Evolutionary conservation across 164 flowering plant species (phyloP).

Genomic region (Liquidambar formosana): DNA sequence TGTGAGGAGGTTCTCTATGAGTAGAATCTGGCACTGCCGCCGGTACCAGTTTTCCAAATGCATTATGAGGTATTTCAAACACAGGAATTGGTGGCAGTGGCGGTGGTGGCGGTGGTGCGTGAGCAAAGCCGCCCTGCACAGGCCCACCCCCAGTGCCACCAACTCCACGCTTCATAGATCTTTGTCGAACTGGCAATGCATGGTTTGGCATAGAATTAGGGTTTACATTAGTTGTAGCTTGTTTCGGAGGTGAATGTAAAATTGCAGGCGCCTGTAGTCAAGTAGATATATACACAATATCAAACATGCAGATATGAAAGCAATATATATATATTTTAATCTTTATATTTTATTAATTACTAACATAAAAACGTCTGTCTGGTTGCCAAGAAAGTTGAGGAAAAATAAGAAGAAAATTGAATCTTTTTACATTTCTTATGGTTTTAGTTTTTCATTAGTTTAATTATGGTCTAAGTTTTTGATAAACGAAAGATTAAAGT

Average conservation of each 20-base stretch:
- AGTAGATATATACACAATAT: not conserved
- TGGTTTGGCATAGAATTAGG: slow-evolving; percentile 37
- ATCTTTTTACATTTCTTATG: no score
- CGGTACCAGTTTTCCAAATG: slow-evolving; percentile 25
- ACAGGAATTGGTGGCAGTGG: slow-evolving; percentile 35
- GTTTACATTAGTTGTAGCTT: slow-evolving; percentile 34
- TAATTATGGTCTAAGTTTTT: no score
- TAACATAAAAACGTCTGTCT: no score
- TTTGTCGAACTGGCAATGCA: slow-evolving; percentile 38
- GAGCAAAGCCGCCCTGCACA: slow-evolving; percentile 34
- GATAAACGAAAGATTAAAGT: no score
- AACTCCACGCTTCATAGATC: slow-evolving; percentile 44
- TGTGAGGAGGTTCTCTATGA: slow-evolving; percentile 37
- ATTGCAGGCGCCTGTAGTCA: slow-evolving; percentile 42
- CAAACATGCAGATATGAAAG: slow-evolving; percentile 16
- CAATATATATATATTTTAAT: no score
- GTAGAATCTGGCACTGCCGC: slow-evolving; percentile 35
- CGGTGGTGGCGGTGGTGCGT: slow-evolving; percentile 31
- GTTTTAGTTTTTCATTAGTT: no score
- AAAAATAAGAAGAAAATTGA: no score
- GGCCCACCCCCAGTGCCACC: slow-evolving; percentile 30
- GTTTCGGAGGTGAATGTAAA: slow-evolving; percentile 35
- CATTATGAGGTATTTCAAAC: slow-evolving; percentile 25
- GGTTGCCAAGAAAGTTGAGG: no score
- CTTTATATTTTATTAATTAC: no score